A percentile compares a stretch with the other conserved stretches of the same genome.
Evolutionary conservation across 1,284 basidiomycete species (phyloP).

Genomic region (Moesziomyces antarcticus): DNA sequence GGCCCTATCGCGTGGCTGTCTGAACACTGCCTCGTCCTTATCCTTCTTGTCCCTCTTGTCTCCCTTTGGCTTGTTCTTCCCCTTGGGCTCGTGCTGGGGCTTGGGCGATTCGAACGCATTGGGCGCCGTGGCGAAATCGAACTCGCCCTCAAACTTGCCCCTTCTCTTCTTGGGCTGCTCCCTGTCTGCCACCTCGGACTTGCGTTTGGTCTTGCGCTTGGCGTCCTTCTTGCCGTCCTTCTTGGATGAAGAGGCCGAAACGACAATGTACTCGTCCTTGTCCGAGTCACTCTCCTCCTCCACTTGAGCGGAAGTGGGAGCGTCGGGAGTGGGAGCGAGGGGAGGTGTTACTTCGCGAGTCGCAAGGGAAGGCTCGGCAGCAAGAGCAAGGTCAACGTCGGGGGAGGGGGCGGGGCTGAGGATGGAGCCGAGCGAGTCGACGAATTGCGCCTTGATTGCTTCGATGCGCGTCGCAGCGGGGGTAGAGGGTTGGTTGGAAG

Average conservation of each 20-base stretch:
- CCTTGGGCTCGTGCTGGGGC: neutral
- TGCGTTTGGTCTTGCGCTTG: conserved; percentile 15
- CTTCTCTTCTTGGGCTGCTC: conserved; percentile 12
- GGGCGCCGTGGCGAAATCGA: conserved; percentile 17
- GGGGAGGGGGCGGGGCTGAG: neutral
- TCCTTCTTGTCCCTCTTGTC: conserved; percentile 1
- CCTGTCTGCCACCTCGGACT: conserved; percentile 9
- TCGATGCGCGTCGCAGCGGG: conserved; percentile 6
- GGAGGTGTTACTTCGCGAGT: neutral
- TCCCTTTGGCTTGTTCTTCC: neutral
- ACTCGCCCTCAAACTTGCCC: conserved; percentile 36
- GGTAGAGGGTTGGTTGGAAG: neutral
- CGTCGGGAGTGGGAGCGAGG: neutral
- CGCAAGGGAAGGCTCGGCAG: neutral
- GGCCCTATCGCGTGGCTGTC: conserved; percentile 39
- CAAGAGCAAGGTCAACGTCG: neutral
- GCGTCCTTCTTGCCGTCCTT: conserved; percentile 28
- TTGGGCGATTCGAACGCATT: conserved; percentile 19
- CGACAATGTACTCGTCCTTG: conserved; percentile 37
- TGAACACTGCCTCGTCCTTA: conserved; percentile 12
- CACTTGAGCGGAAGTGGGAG: neutral
- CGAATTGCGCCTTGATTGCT: conserved; percentile 32
- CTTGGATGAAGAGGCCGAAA: conserved; percentile 20
- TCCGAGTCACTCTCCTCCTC: conserved; percentile 5
- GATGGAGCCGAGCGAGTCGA: conserved; percentile 14